phyloP scores from a whole-genome alignment of 2,329 filamentous ascomycete genomes.

The Dryadomyces quercus-mongolicae region DNA sequence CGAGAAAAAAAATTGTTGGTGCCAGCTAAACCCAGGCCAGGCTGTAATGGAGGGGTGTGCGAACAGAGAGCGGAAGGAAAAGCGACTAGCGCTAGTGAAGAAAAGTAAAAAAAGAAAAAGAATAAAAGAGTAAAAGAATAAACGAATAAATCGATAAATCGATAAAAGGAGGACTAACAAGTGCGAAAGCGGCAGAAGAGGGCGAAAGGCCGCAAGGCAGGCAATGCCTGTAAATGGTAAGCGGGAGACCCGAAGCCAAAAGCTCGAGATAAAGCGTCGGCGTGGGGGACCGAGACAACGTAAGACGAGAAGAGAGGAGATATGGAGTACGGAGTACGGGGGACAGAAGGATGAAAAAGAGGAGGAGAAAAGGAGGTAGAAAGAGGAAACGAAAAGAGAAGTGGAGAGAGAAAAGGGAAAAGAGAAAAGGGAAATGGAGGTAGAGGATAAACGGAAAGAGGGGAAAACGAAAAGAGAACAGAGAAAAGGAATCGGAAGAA shows the following conservation, averaged over 20 bases:
- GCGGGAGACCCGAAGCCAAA: neutral
- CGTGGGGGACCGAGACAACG: neutral
- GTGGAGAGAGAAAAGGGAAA: neutral
- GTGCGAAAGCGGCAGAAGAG: neutral
- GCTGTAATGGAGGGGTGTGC: conserved; percentile 2
- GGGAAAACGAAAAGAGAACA: neutral
- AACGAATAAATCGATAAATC: neutral
- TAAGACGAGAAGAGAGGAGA: neutral
- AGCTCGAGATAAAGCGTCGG: neutral
- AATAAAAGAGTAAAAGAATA: neutral
- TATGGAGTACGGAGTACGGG: neutral
- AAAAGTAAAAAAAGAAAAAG: neutral
- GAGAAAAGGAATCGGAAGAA: neutral
- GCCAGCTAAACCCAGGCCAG: conserved; percentile 2
- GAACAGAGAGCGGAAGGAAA: neutral
- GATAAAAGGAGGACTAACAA: neutral
- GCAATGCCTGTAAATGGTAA: neutral
- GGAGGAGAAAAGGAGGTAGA: neutral
- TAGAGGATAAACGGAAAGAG: too few relatives aligned
- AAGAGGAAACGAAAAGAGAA: neutral
- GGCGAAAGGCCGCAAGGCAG: neutral
- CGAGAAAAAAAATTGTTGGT: conserved; percentile 7
- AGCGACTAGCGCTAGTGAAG: neutral
- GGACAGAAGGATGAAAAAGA: neutral
- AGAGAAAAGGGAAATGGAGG: too few relatives aligned